A percentile compares a stretch with the other conserved stretches of the same genome.
phyloP scores from a whole-genome alignment of 2,329 filamentous ascomycete species.

The Rutstroemia sydowiana region DNA sequence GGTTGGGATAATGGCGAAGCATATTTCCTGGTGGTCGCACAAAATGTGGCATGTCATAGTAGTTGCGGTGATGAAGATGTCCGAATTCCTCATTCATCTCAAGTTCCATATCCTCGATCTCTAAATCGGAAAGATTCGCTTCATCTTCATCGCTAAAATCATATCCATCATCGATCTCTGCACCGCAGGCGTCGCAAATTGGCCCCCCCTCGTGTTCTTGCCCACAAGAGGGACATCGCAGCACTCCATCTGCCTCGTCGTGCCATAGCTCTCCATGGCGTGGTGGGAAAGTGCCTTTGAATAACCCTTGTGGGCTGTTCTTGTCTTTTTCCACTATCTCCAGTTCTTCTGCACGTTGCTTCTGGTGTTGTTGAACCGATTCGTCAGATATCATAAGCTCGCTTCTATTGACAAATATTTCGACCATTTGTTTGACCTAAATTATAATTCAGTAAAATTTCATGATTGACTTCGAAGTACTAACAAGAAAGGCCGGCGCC shows the following conservation, averaged over 20 bases:
- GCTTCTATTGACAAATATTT: constrained; percentile 50
- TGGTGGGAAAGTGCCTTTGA: constrained; percentile 43
- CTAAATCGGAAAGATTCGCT: constrained; percentile 11
- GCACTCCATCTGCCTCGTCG: constrained; percentile 52
- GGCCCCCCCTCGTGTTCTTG: constrained; percentile 56
- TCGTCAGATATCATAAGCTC: constrained; percentile 58
- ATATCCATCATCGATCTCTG: constrained; percentile 22
- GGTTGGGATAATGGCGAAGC: constrained; percentile 8
- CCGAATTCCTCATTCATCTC: constrained; percentile 11
- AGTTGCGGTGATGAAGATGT: not conserved
- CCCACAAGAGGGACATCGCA: constrained; percentile 54
- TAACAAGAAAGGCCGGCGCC: constrained; percentile 56
- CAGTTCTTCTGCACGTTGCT: constrained; percentile 51
- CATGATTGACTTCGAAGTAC: constrained; percentile 16
- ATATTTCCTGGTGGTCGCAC: not conserved
- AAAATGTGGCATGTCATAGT: constrained; percentile 1
- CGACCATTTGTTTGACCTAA: constrained; percentile 58
- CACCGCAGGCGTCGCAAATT: constrained; percentile 44
- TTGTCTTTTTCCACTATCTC: constrained; percentile 53
- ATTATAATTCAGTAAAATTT: not conserved
- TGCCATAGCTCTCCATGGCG: constrained; percentile 29
- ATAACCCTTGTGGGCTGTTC: constrained; percentile 47
- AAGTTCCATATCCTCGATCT: constrained; percentile 20
- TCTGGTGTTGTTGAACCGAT: constrained; percentile 51
- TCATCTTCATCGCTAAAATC: constrained; percentile 7